Percentiles rank a stretch among this genome's conserved stretches.
These are phyloP conservation scores for Nannochloropsis oceanica DNA, from an alignment of 108 stramenopile genomes.

Conservation along the genomic window DNA sequence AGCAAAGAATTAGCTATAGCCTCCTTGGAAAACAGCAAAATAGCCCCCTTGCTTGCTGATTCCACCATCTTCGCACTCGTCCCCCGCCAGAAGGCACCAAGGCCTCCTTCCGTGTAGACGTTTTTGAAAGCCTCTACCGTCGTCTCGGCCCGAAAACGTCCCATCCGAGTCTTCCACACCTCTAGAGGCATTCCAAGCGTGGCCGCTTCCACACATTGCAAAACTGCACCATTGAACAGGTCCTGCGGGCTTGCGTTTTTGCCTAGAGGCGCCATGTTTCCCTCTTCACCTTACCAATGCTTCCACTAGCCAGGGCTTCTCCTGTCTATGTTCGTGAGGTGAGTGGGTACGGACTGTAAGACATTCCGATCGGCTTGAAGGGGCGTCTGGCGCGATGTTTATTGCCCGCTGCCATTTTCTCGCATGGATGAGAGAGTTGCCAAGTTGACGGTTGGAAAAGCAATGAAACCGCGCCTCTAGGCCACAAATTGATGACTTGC, in stretches of 20 bases:
- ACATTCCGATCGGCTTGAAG: too few relatives aligned
- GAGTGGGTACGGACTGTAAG: too few relatives aligned
- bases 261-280: neutral
- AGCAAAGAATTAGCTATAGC: neutral
- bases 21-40: slow-evolving; percentile 17
- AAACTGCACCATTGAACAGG: neutral
- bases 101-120: slow-evolving; percentile 13
- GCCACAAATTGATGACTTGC: too few relatives aligned
- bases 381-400: too few relatives aligned
- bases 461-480: too few relatives aligned
- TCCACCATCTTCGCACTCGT: slow-evolving; percentile 16
- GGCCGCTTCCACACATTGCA: slow-evolving; percentile 11
- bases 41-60: slow-evolving; percentile 11
- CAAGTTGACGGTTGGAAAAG: too few relatives aligned
- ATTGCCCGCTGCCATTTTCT: too few relatives aligned
- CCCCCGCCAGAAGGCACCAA: slow-evolving; percentile 13
- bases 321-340: too few relatives aligned
- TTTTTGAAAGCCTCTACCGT: slow-evolving; percentile 9
- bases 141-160: slow-evolving; percentile 3
- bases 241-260: neutral
- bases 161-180: slow-evolving; percentile 35
- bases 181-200: slow-evolving; percentile 26
- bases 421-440: too few relatives aligned
- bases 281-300: too few relatives aligned
- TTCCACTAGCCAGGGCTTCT: too few relatives aligned